Evolutionary conservation across 1,139 yeast genomes (phyloP).

Genomic region (Kazachstania sp.): DNA sequence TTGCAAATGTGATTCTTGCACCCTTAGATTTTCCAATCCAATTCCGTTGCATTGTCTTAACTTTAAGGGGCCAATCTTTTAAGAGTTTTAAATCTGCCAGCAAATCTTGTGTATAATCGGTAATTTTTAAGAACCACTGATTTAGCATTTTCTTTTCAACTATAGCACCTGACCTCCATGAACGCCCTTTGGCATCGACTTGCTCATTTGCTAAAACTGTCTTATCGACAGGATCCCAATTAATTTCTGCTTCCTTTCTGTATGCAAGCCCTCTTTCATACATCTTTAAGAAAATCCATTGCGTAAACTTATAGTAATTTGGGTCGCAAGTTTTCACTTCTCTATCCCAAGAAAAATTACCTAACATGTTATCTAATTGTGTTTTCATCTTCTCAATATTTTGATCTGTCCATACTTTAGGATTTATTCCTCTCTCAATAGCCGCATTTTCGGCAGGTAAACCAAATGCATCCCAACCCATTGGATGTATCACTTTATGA

Average conservation of each 20-base stretch:
- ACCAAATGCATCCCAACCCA: constrained; percentile 99
- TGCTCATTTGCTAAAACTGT: constrained; percentile 96
- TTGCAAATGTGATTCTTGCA: constrained; percentile 49
- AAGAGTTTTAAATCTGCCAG: constrained; percentile 53
- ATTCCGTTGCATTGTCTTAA: constrained; percentile 78
- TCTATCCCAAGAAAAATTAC: constrained; percentile 89
- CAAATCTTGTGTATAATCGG: constrained; percentile 64
- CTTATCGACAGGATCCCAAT: constrained; percentile 95
- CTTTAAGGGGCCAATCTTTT: constrained; percentile 78
- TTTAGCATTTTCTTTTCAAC: constrained; percentile 74
- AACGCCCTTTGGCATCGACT: constrained; percentile 79
- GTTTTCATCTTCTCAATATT: constrained; percentile 77
- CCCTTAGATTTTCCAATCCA: constrained; percentile 93
- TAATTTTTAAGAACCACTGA: constrained; percentile 91
- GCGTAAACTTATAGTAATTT: constrained; percentile 89
- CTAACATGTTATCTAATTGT: constrained; percentile 70
- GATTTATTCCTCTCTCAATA: constrained; percentile 69
- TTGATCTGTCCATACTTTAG: constrained; percentile 69
- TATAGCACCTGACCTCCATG: constrained; percentile 95
- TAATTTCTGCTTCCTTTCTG: constrained; percentile 76
- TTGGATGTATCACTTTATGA: constrained; percentile 76
- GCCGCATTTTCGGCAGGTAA: constrained; percentile 98
- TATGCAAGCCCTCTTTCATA: constrained; percentile 75
- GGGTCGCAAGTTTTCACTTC: constrained; percentile 85
- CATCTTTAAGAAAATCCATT: constrained; percentile 66